Conservation (phyloP, 1,284 basidiomycete genomes). For the Sphaerobolus stellatus region DNA sequence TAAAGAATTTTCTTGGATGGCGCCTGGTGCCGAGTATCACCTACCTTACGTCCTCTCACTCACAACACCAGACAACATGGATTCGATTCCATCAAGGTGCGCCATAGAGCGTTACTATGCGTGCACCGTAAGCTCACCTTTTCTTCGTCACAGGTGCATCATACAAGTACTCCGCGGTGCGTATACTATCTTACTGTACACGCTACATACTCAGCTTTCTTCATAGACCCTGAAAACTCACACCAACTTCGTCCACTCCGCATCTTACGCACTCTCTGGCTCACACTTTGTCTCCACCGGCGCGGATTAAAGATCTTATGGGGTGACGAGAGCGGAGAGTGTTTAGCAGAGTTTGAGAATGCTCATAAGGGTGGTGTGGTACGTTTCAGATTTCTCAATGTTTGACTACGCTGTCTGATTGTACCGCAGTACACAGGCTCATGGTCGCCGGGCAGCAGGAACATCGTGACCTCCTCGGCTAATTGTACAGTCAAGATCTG, state of each 20-base stretch:
- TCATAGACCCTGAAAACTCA: constrained; percentile 81
- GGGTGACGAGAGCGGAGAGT: constrained; percentile 74
- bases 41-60: too few relatives aligned
- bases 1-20: too few relatives aligned
- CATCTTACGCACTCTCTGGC: constrained; percentile 81
- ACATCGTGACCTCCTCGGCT: constrained; percentile 79
- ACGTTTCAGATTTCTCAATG: constrained; percentile 33
- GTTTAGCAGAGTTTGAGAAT: too few relatives aligned
- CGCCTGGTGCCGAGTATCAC: too few relatives aligned
- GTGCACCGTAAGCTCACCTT: too few relatives aligned
- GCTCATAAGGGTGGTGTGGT: constrained; percentile 78
- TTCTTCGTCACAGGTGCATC: constrained; percentile 80
- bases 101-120: too few relatives aligned
- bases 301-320: constrained; percentile 91
- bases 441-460: constrained; percentile 76
- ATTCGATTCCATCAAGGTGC: too few relatives aligned
- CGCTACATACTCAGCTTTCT: not conserved
- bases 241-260: constrained; percentile 92
- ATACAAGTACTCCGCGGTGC: constrained; percentile 85
- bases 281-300: constrained; percentile 88
- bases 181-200: not conserved
- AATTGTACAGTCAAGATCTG: constrained; percentile 90
- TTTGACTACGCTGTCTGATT: not conserved
- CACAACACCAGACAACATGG: too few relatives aligned
- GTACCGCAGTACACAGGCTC: constrained; percentile 73